Evolutionary conservation across 352 stramenopile genomes (phyloP), one percentile per base, ranked within the genome.

Genomic region (Peronospora belbahrii): DNA sequence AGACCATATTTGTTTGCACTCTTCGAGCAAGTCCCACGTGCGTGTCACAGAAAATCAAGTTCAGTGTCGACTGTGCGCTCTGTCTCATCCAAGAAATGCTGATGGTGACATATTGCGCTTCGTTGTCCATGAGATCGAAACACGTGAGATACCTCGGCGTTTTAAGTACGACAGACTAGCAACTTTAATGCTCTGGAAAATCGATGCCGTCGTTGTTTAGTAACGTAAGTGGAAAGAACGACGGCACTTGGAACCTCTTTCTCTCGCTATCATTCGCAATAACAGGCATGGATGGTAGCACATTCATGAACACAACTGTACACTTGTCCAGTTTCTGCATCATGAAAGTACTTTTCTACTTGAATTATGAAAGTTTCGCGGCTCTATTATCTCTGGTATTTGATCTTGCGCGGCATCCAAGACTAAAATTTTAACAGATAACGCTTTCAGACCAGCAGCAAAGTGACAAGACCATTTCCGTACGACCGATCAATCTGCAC

Each of bases 401-500:
- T 27, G 23, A 6, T 27, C 23, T 4, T 27, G 3, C 24, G 11
- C 24, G 24, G 7, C 23, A 27, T 27, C 23, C 23, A 27, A 27
- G 23, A 27, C 23, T n/a, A n/a, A 28, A 28, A 28, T 11, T 11
- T 11, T 9, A 33, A 33, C 1, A 15, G 14, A 4, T 15, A 4
- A 33, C 14, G 17, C 15, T 36, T 20, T 49, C 61, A 87, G 6
- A 87, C 61, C 20, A 87, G 54, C 13, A 87, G 44, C 6, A 64
- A 82, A 4, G 75, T 87, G 19, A 85, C 72, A 17, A 87, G 62
- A 0, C 75, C 75, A 32, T 78, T 76, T 20, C 70, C 69, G 37
- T 72, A 77, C 2, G 70, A 82, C 7, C 75, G 62, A 46, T 87
- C 75, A 42, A 85, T 82, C 46, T 85, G 75, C 51, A 87, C 73